Conservation (phyloP, 2,329 filamentous ascomycete genomes). For the Colletotrichum filicis region DNA sequence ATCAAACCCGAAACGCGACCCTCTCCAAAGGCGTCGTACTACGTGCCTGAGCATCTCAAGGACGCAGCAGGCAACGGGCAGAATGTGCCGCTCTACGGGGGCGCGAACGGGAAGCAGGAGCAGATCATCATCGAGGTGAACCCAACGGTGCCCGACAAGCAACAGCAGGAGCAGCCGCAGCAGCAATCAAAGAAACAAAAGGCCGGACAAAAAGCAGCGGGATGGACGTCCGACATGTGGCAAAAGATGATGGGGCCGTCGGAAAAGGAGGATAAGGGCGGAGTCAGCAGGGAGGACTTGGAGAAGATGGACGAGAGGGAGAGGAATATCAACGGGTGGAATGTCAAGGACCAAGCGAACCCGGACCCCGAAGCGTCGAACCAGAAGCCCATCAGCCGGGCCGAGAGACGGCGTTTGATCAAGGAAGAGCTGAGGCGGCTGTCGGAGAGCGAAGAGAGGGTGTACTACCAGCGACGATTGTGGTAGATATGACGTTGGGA, state of each 20-base stretch:
- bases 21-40: slow-evolving; percentile 54
- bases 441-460: slow-evolving; percentile 56
- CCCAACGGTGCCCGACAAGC: slow-evolving; percentile 42
- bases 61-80: slow-evolving; percentile 49
- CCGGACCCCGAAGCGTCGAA: slow-evolving; percentile 50
- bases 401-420: slow-evolving; percentile 66
- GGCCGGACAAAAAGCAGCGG: slow-evolving; percentile 27
- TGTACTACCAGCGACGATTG: slow-evolving; percentile 66
- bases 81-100: slow-evolving; percentile 37
- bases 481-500: slow-evolving; percentile 50
- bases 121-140: slow-evolving; percentile 49
- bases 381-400: slow-evolving; percentile 60
- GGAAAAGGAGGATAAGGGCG: slow-evolving; percentile 10
- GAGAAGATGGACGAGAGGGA: slow-evolving; percentile 40
- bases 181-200: slow-evolving; percentile 30
- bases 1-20: slow-evolving; percentile 65
- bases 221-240: slow-evolving; percentile 32
- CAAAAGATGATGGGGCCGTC: slow-evolving; percentile 17
- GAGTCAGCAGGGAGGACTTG: slow-evolving; percentile 22
- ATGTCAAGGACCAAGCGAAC: slow-evolving; percentile 39
- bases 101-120: slow-evolving; percentile 26
- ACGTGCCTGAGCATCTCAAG: slow-evolving; percentile 63
- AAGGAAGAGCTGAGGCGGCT: slow-evolving; percentile 66
- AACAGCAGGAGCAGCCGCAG: slow-evolving; percentile 16
- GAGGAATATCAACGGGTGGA: slow-evolving; percentile 37